phyloP scores from a whole-genome alignment of 768 basidiomycete species.

The Collybiopsis confluens region DNA sequence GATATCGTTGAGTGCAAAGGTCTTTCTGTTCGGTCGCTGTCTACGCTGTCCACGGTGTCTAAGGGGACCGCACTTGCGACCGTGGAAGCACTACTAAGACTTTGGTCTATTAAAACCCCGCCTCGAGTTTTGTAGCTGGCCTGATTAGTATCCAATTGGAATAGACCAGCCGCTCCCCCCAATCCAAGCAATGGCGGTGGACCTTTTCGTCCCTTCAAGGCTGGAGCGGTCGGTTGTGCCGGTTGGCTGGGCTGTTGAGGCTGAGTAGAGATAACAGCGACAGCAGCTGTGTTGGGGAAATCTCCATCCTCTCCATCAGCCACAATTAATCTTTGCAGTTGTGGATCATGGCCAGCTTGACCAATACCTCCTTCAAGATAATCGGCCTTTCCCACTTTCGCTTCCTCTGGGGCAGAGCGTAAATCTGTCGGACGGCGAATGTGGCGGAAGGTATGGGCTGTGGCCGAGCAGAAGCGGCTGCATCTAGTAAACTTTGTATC shows the following conservation, averaged over 20 bases:
- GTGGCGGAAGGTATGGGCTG: background rate
- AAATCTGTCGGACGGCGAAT: background rate
- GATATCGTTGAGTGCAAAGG: background rate
- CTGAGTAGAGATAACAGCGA: background rate
- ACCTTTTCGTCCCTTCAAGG: conserved; percentile 16
- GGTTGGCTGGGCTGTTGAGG: background rate
- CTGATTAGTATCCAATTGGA: conserved; percentile 65
- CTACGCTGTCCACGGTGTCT: background rate
- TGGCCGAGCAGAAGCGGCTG: background rate
- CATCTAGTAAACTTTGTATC: conserved; percentile 48
- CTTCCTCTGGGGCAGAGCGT: background rate
- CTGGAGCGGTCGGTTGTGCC: background rate
- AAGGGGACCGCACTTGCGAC: background rate
- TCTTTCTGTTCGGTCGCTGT: background rate
- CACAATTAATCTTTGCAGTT: conserved; percentile 49
- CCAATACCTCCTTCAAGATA: conserved; percentile 74
- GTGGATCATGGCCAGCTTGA: conserved; percentile 53
- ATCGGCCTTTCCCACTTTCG: conserved; percentile 47
- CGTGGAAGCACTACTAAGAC: background rate
- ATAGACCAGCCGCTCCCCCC: conserved; percentile 47
- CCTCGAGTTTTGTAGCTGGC: conserved; percentile 39
- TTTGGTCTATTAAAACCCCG: conserved; percentile 57
- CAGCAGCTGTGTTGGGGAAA: background rate
- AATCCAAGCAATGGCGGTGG: conserved; percentile 6
- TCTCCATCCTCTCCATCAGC: conserved; percentile 29